Conservation (phyloP, 169 alveolate species). For the Plasmodium knowlesi region DNA sequence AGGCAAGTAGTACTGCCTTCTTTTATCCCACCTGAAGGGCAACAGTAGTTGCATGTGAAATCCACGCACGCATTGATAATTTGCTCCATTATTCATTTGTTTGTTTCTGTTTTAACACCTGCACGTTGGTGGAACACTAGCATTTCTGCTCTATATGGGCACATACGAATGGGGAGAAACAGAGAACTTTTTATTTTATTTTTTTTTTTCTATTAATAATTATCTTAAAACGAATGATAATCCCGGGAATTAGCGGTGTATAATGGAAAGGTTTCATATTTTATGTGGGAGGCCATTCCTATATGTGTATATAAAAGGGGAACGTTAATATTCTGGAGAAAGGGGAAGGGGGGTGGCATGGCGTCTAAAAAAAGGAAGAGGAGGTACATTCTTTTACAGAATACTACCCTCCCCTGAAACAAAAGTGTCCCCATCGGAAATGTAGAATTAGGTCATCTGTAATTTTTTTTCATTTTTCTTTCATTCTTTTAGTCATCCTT, state of each 20-base stretch:
- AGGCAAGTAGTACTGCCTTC: no score
- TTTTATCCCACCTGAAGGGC: background rate
- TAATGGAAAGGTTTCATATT: background rate
- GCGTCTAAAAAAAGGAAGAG: no score
- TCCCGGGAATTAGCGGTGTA: background rate
- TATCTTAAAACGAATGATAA: background rate
- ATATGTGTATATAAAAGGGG: no score
- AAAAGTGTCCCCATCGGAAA: no score
- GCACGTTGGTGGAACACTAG: background rate
- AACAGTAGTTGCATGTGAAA: background rate
- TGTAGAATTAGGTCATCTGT: no score
- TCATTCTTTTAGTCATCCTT: no score
- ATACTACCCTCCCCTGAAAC: no score
- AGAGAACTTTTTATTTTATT: background rate
- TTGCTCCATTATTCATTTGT: background rate
- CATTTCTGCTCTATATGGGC: background rate
- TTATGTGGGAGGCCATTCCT: background rate
- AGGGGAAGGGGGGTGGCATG: no score
- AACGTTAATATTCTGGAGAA: no score
- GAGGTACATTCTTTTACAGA: no score
- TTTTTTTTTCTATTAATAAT: background rate
- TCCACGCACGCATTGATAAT: background rate
- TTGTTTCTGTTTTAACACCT: background rate
- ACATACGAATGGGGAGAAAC: background rate
- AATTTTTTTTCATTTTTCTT: no score